These are phyloP conservation scores for Betula pendula DNA, from an alignment of 306 rosid genomes.

Conservation along the genomic window DNA sequence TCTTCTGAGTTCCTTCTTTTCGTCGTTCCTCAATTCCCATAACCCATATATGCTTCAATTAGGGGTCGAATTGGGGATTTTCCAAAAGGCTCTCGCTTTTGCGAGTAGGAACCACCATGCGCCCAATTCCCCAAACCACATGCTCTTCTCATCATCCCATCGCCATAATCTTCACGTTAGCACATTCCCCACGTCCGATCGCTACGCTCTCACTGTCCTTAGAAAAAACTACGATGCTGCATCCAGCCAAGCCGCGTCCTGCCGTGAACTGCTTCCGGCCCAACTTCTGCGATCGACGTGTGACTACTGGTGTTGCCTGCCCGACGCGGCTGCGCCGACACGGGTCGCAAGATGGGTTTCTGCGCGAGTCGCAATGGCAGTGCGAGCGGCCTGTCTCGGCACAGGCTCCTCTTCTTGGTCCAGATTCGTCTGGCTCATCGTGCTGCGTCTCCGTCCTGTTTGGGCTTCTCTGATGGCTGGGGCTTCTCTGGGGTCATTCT, in stretches of 20 bases:
- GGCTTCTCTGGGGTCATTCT: neutral
- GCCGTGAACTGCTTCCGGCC: slow-evolving; percentile 74
- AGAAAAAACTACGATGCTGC: too few species aligned
- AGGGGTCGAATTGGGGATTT: slow-evolving; percentile 24
- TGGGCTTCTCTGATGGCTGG: slow-evolving; percentile 55
- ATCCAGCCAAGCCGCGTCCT: slow-evolving; percentile 19
- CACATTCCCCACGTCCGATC: slow-evolving; percentile 36
- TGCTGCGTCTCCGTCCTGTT: slow-evolving; percentile 70
- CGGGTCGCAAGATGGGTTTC: slow-evolving; percentile 65
- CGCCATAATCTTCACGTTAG: slow-evolving; percentile 28
- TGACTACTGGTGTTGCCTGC: slow-evolving; percentile 93
- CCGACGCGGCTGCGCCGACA: slow-evolving; percentile 90
- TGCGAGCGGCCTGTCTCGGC: slow-evolving; percentile 62
- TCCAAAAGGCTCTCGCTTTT: slow-evolving; percentile 29
- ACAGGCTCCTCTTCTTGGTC: slow-evolving; percentile 80
- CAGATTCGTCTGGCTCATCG: slow-evolving; percentile 87
- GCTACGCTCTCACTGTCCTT: slow-evolving; percentile 29
- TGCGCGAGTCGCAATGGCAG: slow-evolving; percentile 73
- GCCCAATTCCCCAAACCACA: slow-evolving; percentile 22
- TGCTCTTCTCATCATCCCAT: slow-evolving; percentile 16
- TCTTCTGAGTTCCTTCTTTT: neutral
- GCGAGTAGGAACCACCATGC: slow-evolving; percentile 24
- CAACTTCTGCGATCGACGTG: slow-evolving; percentile 78
- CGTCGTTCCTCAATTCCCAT: neutral
- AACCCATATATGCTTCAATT: slow-evolving; percentile 24